Percentiles rank a stretch among this genome's conserved stretches.
These are phyloP conservation scores for Scheffersomyces titani DNA, from an alignment of 1,139 yeast species.

Conservation along the genomic window DNA sequence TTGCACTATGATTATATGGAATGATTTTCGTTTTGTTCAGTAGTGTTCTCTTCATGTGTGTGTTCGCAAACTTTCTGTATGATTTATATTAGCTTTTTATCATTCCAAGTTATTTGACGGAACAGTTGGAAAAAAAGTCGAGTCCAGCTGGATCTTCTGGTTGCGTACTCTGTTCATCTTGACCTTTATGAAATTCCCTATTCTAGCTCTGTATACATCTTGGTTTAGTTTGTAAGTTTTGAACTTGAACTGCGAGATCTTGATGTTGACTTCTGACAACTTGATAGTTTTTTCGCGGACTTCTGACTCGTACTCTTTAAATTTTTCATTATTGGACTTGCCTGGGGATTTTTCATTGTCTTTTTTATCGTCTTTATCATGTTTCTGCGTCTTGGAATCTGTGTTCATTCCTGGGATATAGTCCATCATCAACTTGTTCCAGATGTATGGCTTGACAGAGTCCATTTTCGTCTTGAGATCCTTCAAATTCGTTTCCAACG, in stretches of 20 bases:
- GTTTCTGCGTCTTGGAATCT: conserved; percentile 16
- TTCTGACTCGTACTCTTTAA: conserved; percentile 23
- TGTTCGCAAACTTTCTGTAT: too few relatives aligned
- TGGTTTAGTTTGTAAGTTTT: conserved; percentile 52
- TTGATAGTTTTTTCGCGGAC: conserved; percentile 12
- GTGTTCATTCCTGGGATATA: conserved; percentile 9
- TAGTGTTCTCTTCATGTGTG: not conserved
- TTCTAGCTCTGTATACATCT: conserved; percentile 54
- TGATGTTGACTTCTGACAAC: conserved; percentile 9
- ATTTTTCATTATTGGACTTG: conserved; percentile 16
- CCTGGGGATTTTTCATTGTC: conserved; percentile 10
- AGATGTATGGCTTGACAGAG: conserved; percentile 32
- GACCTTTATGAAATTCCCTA: conserved; percentile 42
- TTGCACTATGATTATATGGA: not conserved
- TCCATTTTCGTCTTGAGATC: conserved; percentile 26
- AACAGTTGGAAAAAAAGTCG: conserved; percentile 56
- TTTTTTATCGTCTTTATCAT: conserved; percentile 14
- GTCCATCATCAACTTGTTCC: conserved; percentile 24
- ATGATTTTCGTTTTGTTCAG: not conserved
- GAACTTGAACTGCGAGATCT: conserved; percentile 31
- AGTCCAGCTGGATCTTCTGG: conserved; percentile 38
- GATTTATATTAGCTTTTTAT: not conserved
- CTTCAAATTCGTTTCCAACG: conserved; percentile 43
- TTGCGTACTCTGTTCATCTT: conserved; percentile 38
- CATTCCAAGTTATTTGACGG: conserved; percentile 32